Base-by-base conservation (phyloP, 495 filamentous ascomycete genomes). In the Trichoderma reesei region DNA sequence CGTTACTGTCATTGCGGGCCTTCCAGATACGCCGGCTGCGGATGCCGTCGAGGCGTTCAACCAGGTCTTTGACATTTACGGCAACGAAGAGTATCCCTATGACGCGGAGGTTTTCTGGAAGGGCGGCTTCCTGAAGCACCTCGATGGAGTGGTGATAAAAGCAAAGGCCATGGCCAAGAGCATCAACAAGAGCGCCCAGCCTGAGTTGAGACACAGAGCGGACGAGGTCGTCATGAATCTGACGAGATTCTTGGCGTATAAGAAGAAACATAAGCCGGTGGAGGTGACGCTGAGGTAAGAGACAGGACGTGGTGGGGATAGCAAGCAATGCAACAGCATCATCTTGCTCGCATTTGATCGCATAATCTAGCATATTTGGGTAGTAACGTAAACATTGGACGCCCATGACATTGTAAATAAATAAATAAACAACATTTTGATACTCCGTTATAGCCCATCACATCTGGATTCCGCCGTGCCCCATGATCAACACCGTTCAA, bases 401-500 rank as follows among this genome's bases (percentile, higher is more conserved):
- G 42, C 13, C 42, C 13, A 46, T 16, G n/a, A 44, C 4, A 8
- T 18, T 5, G 20, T 26, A 48, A 26, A 6, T 8, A 18, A 1
- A 44, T 44, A 44, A 44, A 41, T 41, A 41, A 18, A n/a, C 4
- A 18, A n/a, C 44, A 56, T 56, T 26, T 26, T 26, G 26, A 26
- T 26, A 26, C 26, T 26, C 51, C 51, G 20, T 56, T 9, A 10
- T n/a, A 14, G 7, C 51, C 51, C 51, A 34, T 31, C 11, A 46
- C n/a, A 5, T 1, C 1, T 26, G 26, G 26, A 1, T 26, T 26
- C 26, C 26, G 26, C n/a, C 54, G n/a, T 26, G 9, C 34, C 26
- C 26, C 54, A 10, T 61, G 11, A 34, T 85, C 74, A 97, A 75
- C 92, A 98, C 60, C 95, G 82, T 76, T 99, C 95, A 79, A 99